Base-by-base conservation (phyloP, 371 early-diverging fungal genomes). In the Dinochytrium kinnereticum region DNA sequence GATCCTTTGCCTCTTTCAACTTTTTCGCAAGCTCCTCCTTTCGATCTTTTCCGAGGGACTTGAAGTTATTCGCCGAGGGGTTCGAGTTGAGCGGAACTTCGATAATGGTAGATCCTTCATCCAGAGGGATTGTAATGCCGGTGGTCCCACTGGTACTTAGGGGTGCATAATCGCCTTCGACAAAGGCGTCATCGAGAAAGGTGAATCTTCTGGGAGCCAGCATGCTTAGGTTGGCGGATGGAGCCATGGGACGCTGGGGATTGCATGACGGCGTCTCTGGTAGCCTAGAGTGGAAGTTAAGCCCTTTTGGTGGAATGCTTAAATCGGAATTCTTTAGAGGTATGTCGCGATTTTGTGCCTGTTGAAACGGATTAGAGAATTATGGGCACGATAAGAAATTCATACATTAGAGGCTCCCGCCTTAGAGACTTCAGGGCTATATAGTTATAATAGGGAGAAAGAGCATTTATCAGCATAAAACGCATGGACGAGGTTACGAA, bases 71-170 rank as follows among this genome's bases (percentile, higher is more conserved):
- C 37, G 61, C 34, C 7, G 61, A 61, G 13, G 31, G n/a, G 3
- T 28, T 10, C 15, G 61, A 31, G 2, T 30, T 61, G n/a, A 61
- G 36, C 36, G 61, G 61, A 2, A 61, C 37, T 17, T 61, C 61
- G 26, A 61, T 31, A 13, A 61, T 61, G 7, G 61, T 61, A 15
- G 36, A 10, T 15, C 37, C 61, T 28, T 61, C 36, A 36, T 61
- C 61, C 61, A 61, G 26, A 26, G 61, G 61, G 10, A 61, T 34
- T 13, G 61, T 33, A 7, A 61, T 61, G 37, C 61, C 55, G 55
- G 55, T 21, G 5, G 55, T 53, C 5, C 55, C 26, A 44, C 19
- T 44, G 7, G 44, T 13, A 19, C 7, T 7, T 44, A 19, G 44
- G 24, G 7, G 5, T 53, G 26, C 5, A n/a, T 21, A 53, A 24